A percentile compares a stretch with the other conserved stretches of the same genome.
Conservation (phyloP, 2,329 filamentous ascomycete species). For the Diatrype stigma region DNA sequence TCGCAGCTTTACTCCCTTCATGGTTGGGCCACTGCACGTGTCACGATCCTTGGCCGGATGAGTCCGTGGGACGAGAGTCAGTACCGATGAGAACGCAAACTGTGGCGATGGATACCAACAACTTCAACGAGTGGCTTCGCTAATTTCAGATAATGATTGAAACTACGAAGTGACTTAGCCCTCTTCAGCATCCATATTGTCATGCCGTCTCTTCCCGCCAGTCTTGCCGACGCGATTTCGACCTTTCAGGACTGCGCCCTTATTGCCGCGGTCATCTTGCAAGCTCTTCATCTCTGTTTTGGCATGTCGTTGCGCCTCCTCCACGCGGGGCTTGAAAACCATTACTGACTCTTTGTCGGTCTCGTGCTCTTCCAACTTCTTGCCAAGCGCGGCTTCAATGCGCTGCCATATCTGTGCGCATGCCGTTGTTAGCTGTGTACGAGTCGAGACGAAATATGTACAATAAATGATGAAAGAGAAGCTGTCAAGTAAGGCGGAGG, state of each 20-base stretch:
- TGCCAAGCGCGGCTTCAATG: constrained; percentile 78
- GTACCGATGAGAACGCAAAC: too few species aligned
- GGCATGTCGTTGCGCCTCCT: constrained; percentile 78
- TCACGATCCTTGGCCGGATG: too few species aligned
- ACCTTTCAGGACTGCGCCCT: constrained; percentile 42
- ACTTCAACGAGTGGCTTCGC: too few species aligned
- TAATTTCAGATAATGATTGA: too few species aligned
- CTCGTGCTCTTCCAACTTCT: constrained; percentile 66
- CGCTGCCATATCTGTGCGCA: constrained; percentile 56
- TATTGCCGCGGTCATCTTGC: constrained; percentile 63
- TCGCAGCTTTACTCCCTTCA: too few species aligned
- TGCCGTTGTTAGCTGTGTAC: too few species aligned
- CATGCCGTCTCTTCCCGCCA: constrained; percentile 36
- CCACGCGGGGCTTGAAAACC: constrained; percentile 71
- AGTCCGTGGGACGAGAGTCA: too few species aligned
- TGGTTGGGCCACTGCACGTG: too few species aligned
- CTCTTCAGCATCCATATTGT: constrained; percentile 74
- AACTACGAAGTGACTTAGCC: too few species aligned
- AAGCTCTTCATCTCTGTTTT: constrained; percentile 77
- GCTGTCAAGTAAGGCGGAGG: not conserved
- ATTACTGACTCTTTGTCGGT: constrained; percentile 79
- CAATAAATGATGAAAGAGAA: not conserved
- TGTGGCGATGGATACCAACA: too few species aligned
- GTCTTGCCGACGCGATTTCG: constrained; percentile 40
- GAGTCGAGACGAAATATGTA: constrained; percentile 35